Evolutionary conservation across 768 basidiomycete genomes (phyloP).

Genomic region (Termitomyces sp.): DNA sequence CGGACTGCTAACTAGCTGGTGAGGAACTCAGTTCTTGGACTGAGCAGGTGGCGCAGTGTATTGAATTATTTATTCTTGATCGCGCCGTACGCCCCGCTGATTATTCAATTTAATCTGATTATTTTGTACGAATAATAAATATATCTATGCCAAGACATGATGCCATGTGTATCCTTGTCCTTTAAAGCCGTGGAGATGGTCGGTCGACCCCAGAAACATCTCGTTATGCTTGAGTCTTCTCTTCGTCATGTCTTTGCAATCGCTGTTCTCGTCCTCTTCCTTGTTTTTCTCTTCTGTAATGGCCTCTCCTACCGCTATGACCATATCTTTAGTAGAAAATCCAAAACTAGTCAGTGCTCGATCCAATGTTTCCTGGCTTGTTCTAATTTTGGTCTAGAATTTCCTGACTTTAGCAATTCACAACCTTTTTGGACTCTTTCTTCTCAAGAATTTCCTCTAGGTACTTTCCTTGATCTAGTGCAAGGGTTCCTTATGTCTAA

Average conservation of each 20-base stretch:
- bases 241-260: constrained; percentile 23
- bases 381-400: constrained; percentile 20
- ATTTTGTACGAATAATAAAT: too few relatives aligned
- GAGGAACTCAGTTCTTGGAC: neutral
- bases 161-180: neutral
- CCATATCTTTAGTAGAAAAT: neutral
- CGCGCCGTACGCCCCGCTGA: neutral
- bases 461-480: constrained; percentile 25
- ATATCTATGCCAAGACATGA: neutral
- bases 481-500: neutral
- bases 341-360: neutral
- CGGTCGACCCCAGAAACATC: constrained; percentile 9
- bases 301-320: constrained; percentile 19
- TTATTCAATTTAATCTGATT: constrained; percentile 1
- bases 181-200: neutral
- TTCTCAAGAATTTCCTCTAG: constrained; percentile 44
- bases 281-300: constrained; percentile 36
- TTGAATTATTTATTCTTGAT: neutral
- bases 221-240: constrained; percentile 6
- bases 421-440: constrained; percentile 35
- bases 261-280: constrained; percentile 31
- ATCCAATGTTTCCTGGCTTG: neutral
- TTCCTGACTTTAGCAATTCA: constrained; percentile 57
- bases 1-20: neutral
- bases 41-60: neutral